Base-by-base conservation (phyloP, 805 yeast genomes). In the Saturnispora galanensis region DNA sequence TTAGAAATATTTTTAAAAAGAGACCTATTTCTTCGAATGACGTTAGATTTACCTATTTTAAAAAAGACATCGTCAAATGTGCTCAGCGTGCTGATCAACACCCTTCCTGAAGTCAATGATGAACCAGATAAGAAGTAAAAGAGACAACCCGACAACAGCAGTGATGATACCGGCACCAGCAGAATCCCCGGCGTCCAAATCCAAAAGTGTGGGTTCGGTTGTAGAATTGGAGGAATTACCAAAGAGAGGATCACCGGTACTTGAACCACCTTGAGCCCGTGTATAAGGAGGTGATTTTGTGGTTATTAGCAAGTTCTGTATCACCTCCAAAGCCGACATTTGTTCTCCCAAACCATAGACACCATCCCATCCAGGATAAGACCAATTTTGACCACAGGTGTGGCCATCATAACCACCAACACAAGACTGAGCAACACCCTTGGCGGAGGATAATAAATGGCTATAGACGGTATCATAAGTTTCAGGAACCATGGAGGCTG, bases 301-400 rank as follows among this genome's bases (percentile, higher is more conserved):
- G 33, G 57, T 58, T 13, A 70, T 68, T 47, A 77, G 52, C 38
- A 77, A 56, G 42, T 67, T 70, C 50, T 71, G 76, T 38, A 84
- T 72, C 2, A 71, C 72, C 58, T 84, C 93, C 48, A 81, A 66
- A 0, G 93, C 85, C 41, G 73, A 65, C 77, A 84, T 78, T 62
- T 84, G 87, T 62, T 84, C 94, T 52, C 93, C 93, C 26, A 84
- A 64, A 26, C 94, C 93, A 56, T 73, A 84, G 35, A 54, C 49
- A 0, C 74, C 79, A 60, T 84, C 93, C 76, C 82, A 74, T 15
- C 76, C 77, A 5, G 65, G 59, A 10, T 60, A 51, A 9, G 69
- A 60, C 94, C 94, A 84, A 60, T 74, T 68, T 47, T 74, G 59
- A 31, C 90, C 93, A 68, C 94, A 84, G 0, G 93, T 84, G 54